Evolutionary conservation across 2,329 filamentous ascomycete species (phyloP).

Genomic region (Ciborinia camelliae): DNA sequence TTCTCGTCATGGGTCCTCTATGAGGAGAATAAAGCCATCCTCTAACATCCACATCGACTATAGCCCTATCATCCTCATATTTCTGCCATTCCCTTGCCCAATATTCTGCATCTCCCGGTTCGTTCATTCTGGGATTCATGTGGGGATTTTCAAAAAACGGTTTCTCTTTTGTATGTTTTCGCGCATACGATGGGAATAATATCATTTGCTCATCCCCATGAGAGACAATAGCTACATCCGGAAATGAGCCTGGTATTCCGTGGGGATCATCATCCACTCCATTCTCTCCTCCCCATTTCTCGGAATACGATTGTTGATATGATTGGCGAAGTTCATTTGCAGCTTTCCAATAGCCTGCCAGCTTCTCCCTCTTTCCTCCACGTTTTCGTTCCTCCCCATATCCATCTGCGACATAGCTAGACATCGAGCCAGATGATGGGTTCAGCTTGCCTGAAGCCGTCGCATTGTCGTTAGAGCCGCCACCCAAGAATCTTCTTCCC

Average conservation of each 20-base stretch:
- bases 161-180: slow-evolving; percentile 36
- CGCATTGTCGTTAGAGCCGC: slow-evolving; percentile 39
- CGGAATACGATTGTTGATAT: slow-evolving; percentile 54
- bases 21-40: slow-evolving; percentile 94
- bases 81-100: slow-evolving; percentile 77
- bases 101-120: slow-evolving; percentile 63
- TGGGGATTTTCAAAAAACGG: slow-evolving; percentile 40
- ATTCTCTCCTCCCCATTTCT: slow-evolving; percentile 46
- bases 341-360: slow-evolving; percentile 69
- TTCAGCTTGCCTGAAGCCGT: slow-evolving; percentile 29
- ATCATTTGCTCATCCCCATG: slow-evolving; percentile 89
- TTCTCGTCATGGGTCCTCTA: slow-evolving; percentile 76
- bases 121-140: slow-evolving; percentile 39
- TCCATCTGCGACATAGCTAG: slow-evolving; percentile 33
- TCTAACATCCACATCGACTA: slow-evolving; percentile 91
- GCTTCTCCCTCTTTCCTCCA: slow-evolving; percentile 72
- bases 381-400: slow-evolving; percentile 48
- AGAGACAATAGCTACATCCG: slow-evolving; percentile 75
- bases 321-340: slow-evolving; percentile 69
- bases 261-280: slow-evolving; percentile 43
- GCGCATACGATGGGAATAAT: slow-evolving; percentile 92
- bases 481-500: slow-evolving; percentile 37
- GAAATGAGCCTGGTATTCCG: slow-evolving; percentile 72
- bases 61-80: slow-evolving; percentile 75
- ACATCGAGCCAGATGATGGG: slow-evolving; percentile 38